phyloP scores from a whole-genome alignment of 768 basidiomycete genomes.

The Hortiboletus campestris region DNA sequence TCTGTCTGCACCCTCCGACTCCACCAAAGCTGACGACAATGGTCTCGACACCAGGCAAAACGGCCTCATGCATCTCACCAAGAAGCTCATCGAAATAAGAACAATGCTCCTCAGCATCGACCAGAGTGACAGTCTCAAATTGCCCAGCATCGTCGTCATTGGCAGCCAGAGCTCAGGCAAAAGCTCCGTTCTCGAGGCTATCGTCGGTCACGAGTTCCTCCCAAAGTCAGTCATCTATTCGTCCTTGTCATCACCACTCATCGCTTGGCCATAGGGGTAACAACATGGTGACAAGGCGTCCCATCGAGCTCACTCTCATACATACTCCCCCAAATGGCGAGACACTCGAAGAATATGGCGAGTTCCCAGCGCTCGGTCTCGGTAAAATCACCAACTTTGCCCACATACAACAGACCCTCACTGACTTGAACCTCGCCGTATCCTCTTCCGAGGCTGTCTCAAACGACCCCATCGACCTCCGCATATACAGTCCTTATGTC shows the following conservation, averaged over 20 bases:
- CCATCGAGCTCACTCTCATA: conserved; percentile 95
- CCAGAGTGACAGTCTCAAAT: conserved; percentile 89
- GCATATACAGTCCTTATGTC: conserved; percentile 93
- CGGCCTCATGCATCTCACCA: conserved; percentile 89
- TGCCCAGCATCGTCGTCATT: conserved; percentile 97
- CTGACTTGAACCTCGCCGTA: conserved; percentile 93
- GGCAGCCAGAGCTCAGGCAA: conserved; percentile 99
- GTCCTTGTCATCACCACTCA: not conserved
- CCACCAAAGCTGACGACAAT: conserved; percentile 30
- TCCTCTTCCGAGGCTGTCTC: conserved; percentile 89
- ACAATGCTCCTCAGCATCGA: conserved; percentile 94
- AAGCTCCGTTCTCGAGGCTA: conserved; percentile 94
- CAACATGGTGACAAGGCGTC: conserved; percentile 99
- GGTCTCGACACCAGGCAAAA: conserved; percentile 57
- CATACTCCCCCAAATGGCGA: conserved; percentile 71
- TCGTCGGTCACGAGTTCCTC: conserved; percentile 96
- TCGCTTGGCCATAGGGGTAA: conserved; percentile 63
- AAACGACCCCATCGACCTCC: conserved; percentile 92
- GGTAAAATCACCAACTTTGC: conserved; percentile 89
- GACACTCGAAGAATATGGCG: conserved; percentile 77
- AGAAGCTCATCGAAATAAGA: conserved; percentile 94
- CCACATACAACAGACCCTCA: conserved; percentile 89
- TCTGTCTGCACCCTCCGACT: conserved; percentile 72
- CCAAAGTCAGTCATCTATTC: conserved; percentile 75
- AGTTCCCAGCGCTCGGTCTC: conserved; percentile 87